Evolutionary conservation across 2,329 filamentous ascomycete species (phyloP).

Genomic region (Penicillium capsulatum): DNA sequence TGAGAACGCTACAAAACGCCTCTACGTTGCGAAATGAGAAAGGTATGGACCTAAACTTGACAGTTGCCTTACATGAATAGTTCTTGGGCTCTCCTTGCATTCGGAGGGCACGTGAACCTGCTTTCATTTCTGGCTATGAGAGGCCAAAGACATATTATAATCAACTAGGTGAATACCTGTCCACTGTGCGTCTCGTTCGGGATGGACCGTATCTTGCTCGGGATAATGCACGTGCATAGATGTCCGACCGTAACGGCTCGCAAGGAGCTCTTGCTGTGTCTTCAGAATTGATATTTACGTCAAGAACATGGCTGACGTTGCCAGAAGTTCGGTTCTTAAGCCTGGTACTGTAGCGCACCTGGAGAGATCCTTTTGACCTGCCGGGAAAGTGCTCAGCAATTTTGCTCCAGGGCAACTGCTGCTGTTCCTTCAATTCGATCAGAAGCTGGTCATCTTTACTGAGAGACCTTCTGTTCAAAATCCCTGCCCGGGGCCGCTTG

Average conservation of each 20-base stretch:
- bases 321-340: conserved; percentile 4
- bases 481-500: not conserved
- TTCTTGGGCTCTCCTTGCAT: too few relatives aligned
- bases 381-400: conserved; percentile 10
- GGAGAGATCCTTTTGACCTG: conserved; percentile 9
- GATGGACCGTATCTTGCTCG: not conserved
- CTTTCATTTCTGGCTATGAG: too few relatives aligned
- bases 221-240: too few relatives aligned
- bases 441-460: conserved; percentile 10
- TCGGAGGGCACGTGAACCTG: too few relatives aligned
- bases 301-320: not conserved
- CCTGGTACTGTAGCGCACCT: conserved; percentile 10
- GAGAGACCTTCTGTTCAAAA: not conserved
- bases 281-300: not conserved
- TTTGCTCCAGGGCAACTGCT: conserved; percentile 5
- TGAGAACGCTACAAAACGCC: too few relatives aligned
- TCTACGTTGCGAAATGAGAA: too few relatives aligned
- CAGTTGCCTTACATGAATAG: too few relatives aligned
- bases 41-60: too few relatives aligned
- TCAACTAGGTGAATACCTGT: not conserved
- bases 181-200: not conserved
- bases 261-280: not conserved
- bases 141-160: too few relatives aligned
- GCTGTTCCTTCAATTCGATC: conserved; percentile 13
- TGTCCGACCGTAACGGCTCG: too few relatives aligned